A percentile compares a stretch with the other conserved stretches of the same genome.
Evolutionary conservation across 108 stramenopile genomes (phyloP).

Genomic region (Nannochloropsis gaditana): DNA sequence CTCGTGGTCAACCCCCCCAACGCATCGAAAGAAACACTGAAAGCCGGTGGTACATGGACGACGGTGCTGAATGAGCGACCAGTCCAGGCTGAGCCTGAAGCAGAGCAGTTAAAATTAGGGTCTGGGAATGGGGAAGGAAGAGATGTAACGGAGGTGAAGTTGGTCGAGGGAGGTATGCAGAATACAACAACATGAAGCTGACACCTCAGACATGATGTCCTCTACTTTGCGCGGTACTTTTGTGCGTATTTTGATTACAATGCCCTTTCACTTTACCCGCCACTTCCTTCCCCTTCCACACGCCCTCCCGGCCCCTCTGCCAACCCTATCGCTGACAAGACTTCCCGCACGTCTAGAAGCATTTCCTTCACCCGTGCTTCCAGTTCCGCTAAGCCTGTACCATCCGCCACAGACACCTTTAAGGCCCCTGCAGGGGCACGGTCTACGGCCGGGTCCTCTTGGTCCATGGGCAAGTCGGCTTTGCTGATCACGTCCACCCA

Average conservation of each 20-base stretch:
- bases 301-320: neutral
- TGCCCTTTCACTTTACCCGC: neutral
- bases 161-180: neutral
- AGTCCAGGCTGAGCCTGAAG: neutral
- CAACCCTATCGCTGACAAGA: neutral
- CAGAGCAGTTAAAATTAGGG: neutral
- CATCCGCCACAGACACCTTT: neutral
- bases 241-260: neutral
- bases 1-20: neutral
- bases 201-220: neutral
- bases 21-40: neutral
- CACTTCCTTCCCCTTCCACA: neutral
- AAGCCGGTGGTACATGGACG: slow-evolving; percentile 15
- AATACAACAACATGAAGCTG: neutral
- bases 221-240: neutral
- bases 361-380: slow-evolving; percentile 17
- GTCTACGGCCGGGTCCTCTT: slow-evolving; percentile 27
- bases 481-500: slow-evolving; percentile 96
- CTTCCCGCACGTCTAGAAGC: neutral
- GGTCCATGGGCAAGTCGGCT: slow-evolving; percentile 56
- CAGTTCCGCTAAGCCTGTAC: neutral
- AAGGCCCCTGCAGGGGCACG: neutral
- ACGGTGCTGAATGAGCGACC: neutral
- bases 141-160: neutral
- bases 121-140: neutral